These are phyloP conservation scores for Fusarium devonianum DNA, from an alignment of 2,329 filamentous ascomycete species.

Conservation along the genomic window DNA sequence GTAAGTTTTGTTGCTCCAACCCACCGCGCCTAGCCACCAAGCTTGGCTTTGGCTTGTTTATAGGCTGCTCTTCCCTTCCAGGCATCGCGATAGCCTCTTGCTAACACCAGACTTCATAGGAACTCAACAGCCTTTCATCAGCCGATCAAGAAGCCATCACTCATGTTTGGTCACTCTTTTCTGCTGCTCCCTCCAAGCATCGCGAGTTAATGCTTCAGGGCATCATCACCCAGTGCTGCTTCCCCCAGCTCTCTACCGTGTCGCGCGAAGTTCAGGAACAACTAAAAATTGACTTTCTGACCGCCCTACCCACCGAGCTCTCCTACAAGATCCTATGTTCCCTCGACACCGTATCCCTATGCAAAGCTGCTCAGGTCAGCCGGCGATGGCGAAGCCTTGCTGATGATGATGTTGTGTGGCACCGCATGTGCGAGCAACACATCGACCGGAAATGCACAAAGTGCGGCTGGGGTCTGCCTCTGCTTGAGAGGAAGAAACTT, in stretches of 20 bases:
- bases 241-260: conserved; percentile 93
- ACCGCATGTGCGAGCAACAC: conserved; percentile 97
- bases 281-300: conserved; percentile 96
- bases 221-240: conserved; percentile 95
- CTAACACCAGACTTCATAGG: conserved; percentile 54
- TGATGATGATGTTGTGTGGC: conserved; percentile 97
- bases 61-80: background rate
- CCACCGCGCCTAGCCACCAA: background rate
- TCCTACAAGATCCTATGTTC: conserved; percentile 93
- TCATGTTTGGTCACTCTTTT: conserved; percentile 98
- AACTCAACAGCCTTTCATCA: conserved; percentile 81
- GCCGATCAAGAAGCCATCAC: conserved; percentile 94
- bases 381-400: conserved; percentile 85
- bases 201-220: conserved; percentile 96
- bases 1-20: conserved; percentile 55
- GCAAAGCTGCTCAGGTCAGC: conserved; percentile 95
- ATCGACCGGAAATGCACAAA: conserved; percentile 93
- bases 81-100: background rate
- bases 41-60: background rate
- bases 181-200: conserved; percentile 90
- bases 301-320: conserved; percentile 86
- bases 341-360: conserved; percentile 91
- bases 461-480: conserved; percentile 92
- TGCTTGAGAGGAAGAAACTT: conserved; percentile 87
- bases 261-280: conserved; percentile 91